Percentiles rank a stretch among this genome's conserved stretches.
Evolutionary conservation across 306 rosid species (phyloP).

Genomic region (Delonix regia): DNA sequence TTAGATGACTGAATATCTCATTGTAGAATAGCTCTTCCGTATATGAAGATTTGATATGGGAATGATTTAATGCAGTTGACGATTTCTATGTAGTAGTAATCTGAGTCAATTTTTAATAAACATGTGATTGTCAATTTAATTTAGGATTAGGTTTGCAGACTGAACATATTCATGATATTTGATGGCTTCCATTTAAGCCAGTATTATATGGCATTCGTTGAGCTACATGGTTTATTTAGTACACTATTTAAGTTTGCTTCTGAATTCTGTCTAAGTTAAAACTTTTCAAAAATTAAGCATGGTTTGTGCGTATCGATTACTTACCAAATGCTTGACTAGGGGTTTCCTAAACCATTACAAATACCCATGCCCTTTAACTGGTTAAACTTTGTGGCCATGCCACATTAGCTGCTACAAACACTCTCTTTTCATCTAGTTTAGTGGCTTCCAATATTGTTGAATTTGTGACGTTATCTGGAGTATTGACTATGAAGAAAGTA

Average conservation of each 20-base stretch:
- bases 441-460: conserved; percentile 50
- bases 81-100: background rate
- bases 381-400: conserved; percentile 89
- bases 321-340: background rate
- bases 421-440: conserved; percentile 53
- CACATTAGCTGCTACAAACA: conserved; percentile 77
- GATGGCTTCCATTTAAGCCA: background rate
- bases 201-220: background rate
- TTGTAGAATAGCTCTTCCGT: background rate
- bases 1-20: background rate
- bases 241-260: background rate
- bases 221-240: conserved; percentile 3
- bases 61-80: background rate
- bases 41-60: background rate
- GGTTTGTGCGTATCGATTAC: background rate
- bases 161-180: background rate
- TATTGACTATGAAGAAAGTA: conserved; percentile 52
- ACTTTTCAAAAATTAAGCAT: background rate
- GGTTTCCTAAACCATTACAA: background rate
- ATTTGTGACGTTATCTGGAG: conserved; percentile 70
- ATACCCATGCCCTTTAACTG: conserved; percentile 39
- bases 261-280: background rate
- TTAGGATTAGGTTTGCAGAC: background rate
- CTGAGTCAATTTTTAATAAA: background rate
- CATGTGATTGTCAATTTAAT: background rate